Evolutionary conservation across 1,284 basidiomycete species (phyloP), one percentile per base, ranked within the genome.

Genomic region (Porogramme epimiltina): DNA sequence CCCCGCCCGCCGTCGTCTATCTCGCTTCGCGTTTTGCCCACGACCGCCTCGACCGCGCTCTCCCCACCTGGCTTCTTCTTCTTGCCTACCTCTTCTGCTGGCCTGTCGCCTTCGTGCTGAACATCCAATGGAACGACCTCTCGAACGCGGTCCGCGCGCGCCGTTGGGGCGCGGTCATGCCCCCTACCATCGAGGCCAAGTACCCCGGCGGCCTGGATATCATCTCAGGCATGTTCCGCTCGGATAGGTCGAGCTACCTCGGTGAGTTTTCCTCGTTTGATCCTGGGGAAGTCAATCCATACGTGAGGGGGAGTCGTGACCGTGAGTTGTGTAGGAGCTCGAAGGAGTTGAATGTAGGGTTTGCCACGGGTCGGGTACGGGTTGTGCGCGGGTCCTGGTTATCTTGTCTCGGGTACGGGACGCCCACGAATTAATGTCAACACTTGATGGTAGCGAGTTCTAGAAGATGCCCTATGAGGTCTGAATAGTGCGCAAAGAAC

Each of bases 151-250:
- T 56, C 2, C 51, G 60, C 15, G 65, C 65, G 2, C 53, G 55
- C 4, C 47, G 60, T 2, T 36, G 36, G 4, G 63, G 63, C 13
- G 63, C 66, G 3, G 55, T 58, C 19, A 33, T 64, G 20, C 58
- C 64, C 3, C 58, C 51, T 16, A 44, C 20, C 31, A 42, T 67
- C 24, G 38, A 47, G 15, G 48, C 49, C 22, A 59, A 58, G 44
- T 51, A 38, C 34, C 57, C 58, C 2, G 63, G 58, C 15, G 59
- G 64, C 20, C 8, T 65, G n/a, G 66, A 67, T 43, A 6, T 63
- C 9, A 18, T 66, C 8, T 19, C 24, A 20, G 24, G 23, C 31
- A 51, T 55, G 33, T 59, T 54, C 22, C 31, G 49, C 25, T 2
- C 28, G 3, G 47, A 51, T 42, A 55, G 49, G 47, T 45, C 36